Conservation (phyloP, 306 rosid genomes). For the Carpinus viminea region DNA sequence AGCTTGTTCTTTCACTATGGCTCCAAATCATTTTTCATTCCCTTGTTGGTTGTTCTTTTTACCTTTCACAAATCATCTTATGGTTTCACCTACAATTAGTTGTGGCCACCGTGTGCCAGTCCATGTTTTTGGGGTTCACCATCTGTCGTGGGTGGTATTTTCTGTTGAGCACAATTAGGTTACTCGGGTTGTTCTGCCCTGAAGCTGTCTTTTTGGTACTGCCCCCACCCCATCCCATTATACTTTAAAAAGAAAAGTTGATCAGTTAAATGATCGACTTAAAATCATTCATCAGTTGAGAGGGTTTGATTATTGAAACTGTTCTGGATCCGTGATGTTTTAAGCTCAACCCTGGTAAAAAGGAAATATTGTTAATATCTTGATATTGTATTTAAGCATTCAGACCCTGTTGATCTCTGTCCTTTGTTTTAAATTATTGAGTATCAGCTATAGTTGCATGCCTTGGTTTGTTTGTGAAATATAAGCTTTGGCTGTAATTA, state of each 20-base stretch:
- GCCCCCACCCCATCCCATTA: neutral
- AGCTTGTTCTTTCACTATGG: constrained; percentile 12
- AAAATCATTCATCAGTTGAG: neutral
- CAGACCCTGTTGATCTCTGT: neutral
- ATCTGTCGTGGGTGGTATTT: neutral
- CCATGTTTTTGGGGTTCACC: neutral
- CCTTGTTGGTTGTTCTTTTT: constrained; percentile 10
- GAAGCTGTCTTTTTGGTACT: neutral
- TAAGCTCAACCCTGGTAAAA: neutral
- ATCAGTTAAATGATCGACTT: neutral
- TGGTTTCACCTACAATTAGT: neutral
- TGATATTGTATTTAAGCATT: neutral
- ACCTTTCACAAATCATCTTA: neutral
- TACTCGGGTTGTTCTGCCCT: neutral
- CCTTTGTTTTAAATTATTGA: neutral
- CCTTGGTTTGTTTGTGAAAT: neutral
- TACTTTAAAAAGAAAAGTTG: neutral
- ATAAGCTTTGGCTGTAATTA: neutral
- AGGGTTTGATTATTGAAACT: neutral
- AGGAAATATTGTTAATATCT: neutral
- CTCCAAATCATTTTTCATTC: constrained; percentile 6
- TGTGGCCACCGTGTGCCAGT: neutral
- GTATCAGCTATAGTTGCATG: neutral
- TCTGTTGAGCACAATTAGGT: neutral
- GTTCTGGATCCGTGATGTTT: neutral